phyloP scores from a whole-genome alignment of 2,329 filamentous ascomycete genomes.

The Colletotrichum higginsianum region DNA sequence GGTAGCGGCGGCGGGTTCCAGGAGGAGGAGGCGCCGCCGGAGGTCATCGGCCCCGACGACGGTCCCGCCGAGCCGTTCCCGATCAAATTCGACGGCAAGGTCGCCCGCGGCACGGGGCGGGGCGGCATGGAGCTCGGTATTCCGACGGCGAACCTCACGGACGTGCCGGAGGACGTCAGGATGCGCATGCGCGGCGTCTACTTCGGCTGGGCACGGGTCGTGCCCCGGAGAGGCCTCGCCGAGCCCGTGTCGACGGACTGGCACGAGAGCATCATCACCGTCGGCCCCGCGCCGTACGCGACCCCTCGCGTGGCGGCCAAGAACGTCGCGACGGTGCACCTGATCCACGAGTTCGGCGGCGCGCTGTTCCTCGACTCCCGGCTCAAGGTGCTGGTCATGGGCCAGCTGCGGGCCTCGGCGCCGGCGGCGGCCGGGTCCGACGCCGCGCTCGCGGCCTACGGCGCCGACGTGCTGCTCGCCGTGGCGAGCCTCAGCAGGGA shows the following conservation, averaged over 20 bases:
- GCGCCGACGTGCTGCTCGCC: conserved; percentile 59
- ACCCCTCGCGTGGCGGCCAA: conserved; percentile 62
- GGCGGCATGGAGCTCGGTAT: conserved; percentile 59
- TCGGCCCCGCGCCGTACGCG: conserved; percentile 65
- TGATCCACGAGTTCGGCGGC: conserved; percentile 66
- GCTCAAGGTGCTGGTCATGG: conserved; percentile 72
- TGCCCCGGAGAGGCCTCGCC: conserved; percentile 50
- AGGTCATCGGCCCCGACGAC: conserved; percentile 62
- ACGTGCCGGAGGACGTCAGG: conserved; percentile 66
- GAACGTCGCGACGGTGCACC: conserved; percentile 67
- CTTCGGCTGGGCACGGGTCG: conserved; percentile 73
- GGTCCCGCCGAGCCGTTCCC: conserved; percentile 70
- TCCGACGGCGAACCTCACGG: conserved; percentile 69
- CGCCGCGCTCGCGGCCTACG: conserved; percentile 50
- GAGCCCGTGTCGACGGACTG: conserved; percentile 62
- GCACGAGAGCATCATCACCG: conserved; percentile 72
- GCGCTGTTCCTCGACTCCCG: conserved; percentile 57
- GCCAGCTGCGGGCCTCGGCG: conserved; percentile 63
- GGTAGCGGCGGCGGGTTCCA: conserved; percentile 44
- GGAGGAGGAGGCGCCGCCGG: conserved; percentile 48
- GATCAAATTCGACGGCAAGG: conserved; percentile 64
- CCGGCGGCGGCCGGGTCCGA: conserved; percentile 37
- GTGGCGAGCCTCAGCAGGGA: conserved; percentile 63
- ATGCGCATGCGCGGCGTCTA: conserved; percentile 73
- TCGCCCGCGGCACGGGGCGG: conserved; percentile 61